Evolutionary conservation across 2,329 filamentous ascomycete species (phyloP), one percentile per base, ranked within the genome.

Genomic region (Ophiostoma sp.): DNA sequence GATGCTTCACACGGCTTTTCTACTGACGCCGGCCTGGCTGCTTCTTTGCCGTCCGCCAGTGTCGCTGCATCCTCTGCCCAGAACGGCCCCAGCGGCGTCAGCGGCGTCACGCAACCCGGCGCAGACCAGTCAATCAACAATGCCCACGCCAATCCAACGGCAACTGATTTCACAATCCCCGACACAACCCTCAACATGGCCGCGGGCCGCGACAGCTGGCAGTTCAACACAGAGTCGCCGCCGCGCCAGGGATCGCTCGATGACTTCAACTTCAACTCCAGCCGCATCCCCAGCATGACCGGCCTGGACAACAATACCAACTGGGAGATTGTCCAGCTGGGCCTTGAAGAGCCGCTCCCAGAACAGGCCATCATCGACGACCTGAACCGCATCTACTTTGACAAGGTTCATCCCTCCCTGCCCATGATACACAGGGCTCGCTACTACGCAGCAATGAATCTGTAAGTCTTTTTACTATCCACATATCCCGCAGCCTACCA

Each of bases 371-470:
- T 84, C 4, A 87, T 97, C 73, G 91, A 97, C 76, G 93, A 97
- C 76, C 81, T 99, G 87, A 90, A 96, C 76, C 86, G 91, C 75
- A 88, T 95, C 35, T 99, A 91, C 79, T 98, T 98, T 77, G 89
- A 94, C 70, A 97, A 96, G 79, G 86, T 96, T 11, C 92, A 98
- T 76, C 89, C 91, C 0, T 93, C 92, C 0, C 76, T 92, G 70
- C 93, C 95, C 20, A 91, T 98, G 85, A 91, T 98, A 70, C 94
- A 99, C 78, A 91, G 89, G 75, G 92, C 90, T 72, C 88, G 94
- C 68, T 98, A 95, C 78, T 83, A 95, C 71, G 91, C 93, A 27
- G 92, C 92, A 41, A 92, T 97, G 89, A 93, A 94, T 76, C 84
- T 97, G 62, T 65, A 23, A 35, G 60, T 64, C 11, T 35, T 7